Evolutionary conservation across 1,139 yeast species (phyloP), one percentile per base, ranked within the genome.

Genomic region (Yamadazyma triangularis): DNA sequence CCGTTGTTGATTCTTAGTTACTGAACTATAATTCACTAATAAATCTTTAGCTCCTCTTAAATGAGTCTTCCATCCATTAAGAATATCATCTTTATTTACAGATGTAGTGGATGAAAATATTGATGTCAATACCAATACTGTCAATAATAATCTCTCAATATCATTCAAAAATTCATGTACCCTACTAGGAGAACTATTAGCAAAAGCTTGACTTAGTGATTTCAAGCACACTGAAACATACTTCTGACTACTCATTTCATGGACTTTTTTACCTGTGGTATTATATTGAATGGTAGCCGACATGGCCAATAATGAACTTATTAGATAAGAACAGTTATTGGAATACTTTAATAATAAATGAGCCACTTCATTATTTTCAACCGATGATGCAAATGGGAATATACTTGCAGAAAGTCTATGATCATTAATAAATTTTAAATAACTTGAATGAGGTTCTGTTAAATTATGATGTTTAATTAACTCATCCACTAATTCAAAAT

Each of bases 31-130:
- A 32, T 55, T 57, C 11, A 56, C 34, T 13, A 66, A 50, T 29
- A 66, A 46, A 35, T 66, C 71, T 25, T 62, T 58, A 8, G 71
- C 71, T 1, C 70, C 70, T 20, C 60, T 40, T 19, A 66, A 41
- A 41, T 65, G 72, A 3, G 61, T 53, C 35, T 58, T 62, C 73
- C 73, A 66, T 14, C 58, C 46, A 20, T 48, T 44, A 14, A 55
- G 30, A 18, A 53, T 38, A 24, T 42, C 42, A 10, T 42, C 47
- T 16, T 42, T 38, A 27, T 42, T 44, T 10, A 38, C 35, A 13
- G 37, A 40, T 2, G 52, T 42, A 11, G 52, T 51, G 4, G 70
- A 65, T 0, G 70, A 60, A 41, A 64, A 64, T 29, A 50, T 55
- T 4, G 66, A 52, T 2, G 70, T 59, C 13, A 66, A 44, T 3